Percentiles rank a stretch among this genome's conserved stretches.
phyloP scores from a whole-genome alignment of 768 basidiomycete genomes.

The Suillus sp. region DNA sequence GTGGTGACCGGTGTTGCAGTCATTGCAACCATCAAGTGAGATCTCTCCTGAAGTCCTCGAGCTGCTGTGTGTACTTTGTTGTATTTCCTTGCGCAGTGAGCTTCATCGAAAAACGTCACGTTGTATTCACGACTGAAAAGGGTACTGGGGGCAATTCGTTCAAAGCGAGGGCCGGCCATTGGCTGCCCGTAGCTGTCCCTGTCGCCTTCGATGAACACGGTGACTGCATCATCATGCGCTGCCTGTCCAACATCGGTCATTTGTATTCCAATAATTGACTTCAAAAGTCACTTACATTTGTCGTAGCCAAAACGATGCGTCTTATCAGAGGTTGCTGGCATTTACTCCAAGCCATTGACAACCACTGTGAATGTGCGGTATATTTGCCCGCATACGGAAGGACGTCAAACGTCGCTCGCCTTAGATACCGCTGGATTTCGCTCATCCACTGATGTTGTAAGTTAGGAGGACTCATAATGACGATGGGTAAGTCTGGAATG shows the following conservation, averaged over 20 bases:
- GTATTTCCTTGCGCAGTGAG: no score
- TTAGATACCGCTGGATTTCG: neutral
- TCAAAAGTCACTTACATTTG: neutral
- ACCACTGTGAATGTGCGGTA: neutral
- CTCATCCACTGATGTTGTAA: neutral
- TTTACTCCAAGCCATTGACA: neutral
- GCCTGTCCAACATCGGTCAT: neutral
- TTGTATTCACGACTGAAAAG: neutral
- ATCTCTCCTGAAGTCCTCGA: no score
- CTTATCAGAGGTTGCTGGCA: neutral
- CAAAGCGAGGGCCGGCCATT: neutral
- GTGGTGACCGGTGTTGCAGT: no score
- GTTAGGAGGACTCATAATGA: neutral
- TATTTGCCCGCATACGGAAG: neutral
- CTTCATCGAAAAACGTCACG: no score
- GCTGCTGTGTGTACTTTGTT: no score
- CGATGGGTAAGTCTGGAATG: neutral
- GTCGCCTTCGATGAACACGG: neutral
- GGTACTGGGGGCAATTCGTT: neutral
- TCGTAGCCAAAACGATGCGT: neutral
- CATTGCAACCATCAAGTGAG: no score
- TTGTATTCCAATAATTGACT: no score
- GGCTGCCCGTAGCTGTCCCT: neutral
- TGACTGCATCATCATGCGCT: neutral
- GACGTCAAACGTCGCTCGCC: neutral